Conservation (phyloP, 306 rosid genomes). For the Rosa chinensis region DNA sequence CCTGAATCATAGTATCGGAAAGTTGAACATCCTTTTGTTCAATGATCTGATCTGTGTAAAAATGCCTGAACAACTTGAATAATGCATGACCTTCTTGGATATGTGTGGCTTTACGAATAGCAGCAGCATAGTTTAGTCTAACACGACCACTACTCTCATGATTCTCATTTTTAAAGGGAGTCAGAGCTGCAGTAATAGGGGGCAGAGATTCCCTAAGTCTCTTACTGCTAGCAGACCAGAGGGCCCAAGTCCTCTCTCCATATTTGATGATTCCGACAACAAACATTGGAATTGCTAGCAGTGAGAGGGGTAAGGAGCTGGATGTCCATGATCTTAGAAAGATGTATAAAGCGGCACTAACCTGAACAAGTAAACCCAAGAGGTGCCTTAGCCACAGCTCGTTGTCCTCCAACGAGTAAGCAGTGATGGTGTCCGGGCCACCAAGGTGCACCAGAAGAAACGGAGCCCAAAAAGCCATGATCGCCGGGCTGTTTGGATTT, state of each 20-base stretch:
- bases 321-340: constrained; percentile 17
- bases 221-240: constrained; percentile 47
- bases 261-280: constrained; percentile 57
- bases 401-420: constrained; percentile 40
- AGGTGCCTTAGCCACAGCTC: constrained; percentile 34
- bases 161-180: background rate
- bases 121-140: background rate
- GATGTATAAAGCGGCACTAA: constrained; percentile 4
- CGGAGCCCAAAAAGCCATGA: constrained; percentile 42
- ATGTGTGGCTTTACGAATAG: background rate
- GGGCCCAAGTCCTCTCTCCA: constrained; percentile 69
- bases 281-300: background rate
- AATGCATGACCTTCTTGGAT: background rate
- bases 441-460: constrained; percentile 46
- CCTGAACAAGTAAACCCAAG: constrained; percentile 20
- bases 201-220: constrained; percentile 32
- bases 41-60: constrained; percentile 28
- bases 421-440: constrained; percentile 40
- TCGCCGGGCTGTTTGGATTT: background rate
- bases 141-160: background rate
- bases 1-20: constrained; percentile 45
- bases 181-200: constrained; percentile 1
- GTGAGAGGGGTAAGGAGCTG: background rate
- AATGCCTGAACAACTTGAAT: background rate
- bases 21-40: constrained; percentile 32